Conservation (phyloP, 2,329 filamentous ascomycete species). For the Paracorniculantispora psalliotae region DNA sequence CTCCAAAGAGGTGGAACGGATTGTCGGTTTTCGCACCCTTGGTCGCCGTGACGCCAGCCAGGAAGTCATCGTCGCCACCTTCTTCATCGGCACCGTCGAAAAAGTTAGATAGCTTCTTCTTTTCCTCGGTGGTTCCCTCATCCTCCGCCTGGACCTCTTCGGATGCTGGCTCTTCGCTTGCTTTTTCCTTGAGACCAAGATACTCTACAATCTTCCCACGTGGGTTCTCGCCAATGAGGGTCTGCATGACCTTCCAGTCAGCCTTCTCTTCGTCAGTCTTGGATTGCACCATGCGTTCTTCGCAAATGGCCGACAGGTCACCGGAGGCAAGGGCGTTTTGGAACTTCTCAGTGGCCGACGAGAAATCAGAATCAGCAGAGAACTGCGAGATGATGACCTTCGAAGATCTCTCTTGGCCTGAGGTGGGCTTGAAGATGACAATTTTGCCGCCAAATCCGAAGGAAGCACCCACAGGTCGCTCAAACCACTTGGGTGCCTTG, state of each 20-base stretch:
- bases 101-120: constrained; percentile 68
- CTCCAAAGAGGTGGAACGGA: constrained; percentile 84
- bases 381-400: constrained; percentile 84
- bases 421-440: constrained; percentile 62
- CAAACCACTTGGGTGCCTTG: constrained; percentile 85
- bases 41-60: constrained; percentile 77
- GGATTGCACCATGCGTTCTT: constrained; percentile 68
- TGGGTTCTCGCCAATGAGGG: constrained; percentile 78
- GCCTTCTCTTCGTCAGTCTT: constrained; percentile 87
- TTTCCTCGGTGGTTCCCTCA: constrained; percentile 33
- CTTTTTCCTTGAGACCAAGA: constrained; percentile 74
- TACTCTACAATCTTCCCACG: constrained; percentile 81
- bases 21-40: constrained; percentile 92
- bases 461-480: constrained; percentile 76
- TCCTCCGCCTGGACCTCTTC: constrained; percentile 24
- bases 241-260: constrained; percentile 93
- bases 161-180: constrained; percentile 44
- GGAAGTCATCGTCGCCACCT: constrained; percentile 72
- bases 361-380: constrained; percentile 78
- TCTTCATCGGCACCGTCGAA: constrained; percentile 66
- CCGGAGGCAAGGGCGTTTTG: constrained; percentile 76
- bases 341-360: constrained; percentile 79
- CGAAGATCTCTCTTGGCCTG: constrained; percentile 63
- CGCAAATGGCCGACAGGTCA: constrained; percentile 73
- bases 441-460: constrained; percentile 97